A percentile compares a stretch with the other conserved stretches of the same genome.
These are phyloP conservation scores for Monosporascus sp. DNA, from an alignment of 2,329 filamentous ascomycete genomes.

Conservation along the genomic window DNA sequence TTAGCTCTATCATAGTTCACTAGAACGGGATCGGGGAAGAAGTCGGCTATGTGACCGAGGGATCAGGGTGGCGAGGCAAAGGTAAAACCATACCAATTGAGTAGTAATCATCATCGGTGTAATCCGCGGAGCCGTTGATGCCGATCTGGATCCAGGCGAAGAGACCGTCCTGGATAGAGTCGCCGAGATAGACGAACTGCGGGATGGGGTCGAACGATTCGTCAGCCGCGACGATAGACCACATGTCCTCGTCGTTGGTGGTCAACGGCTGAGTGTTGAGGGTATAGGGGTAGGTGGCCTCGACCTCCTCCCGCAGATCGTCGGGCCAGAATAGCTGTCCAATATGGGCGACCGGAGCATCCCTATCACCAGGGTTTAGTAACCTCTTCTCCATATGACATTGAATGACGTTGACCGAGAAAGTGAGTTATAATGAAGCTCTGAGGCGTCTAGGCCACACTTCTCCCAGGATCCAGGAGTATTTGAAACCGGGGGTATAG, in stretches of 20 bases:
- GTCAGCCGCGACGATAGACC: constrained; percentile 23
- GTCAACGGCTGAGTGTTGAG: constrained; percentile 23
- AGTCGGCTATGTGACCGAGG: neutral
- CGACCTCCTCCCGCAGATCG: constrained; percentile 23
- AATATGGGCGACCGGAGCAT: constrained; percentile 25
- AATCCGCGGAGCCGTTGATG: constrained; percentile 35
- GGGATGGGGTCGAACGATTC: constrained; percentile 40
- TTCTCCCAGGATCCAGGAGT: neutral
- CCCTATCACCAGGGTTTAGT: constrained; percentile 5
- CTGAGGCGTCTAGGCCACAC: no score
- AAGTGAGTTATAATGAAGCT: no score
- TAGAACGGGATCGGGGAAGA: no score
- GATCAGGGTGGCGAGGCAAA: neutral
- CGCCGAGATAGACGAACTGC: constrained; percentile 48
- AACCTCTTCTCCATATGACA: no score
- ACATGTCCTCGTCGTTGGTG: constrained; percentile 29
- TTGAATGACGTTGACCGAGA: no score
- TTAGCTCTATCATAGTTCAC: neutral
- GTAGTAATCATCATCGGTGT: constrained; percentile 22
- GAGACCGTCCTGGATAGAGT: constrained; percentile 39
- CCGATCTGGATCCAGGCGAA: constrained; percentile 46
- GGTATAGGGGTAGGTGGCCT: constrained; percentile 24
- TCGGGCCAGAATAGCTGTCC: constrained; percentile 29
- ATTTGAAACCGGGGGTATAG: neutral
- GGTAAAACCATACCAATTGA: constrained; percentile 9